Evolutionary conservation across 306 rosid species (phyloP).

Genomic region (Cucumis hystrix): DNA sequence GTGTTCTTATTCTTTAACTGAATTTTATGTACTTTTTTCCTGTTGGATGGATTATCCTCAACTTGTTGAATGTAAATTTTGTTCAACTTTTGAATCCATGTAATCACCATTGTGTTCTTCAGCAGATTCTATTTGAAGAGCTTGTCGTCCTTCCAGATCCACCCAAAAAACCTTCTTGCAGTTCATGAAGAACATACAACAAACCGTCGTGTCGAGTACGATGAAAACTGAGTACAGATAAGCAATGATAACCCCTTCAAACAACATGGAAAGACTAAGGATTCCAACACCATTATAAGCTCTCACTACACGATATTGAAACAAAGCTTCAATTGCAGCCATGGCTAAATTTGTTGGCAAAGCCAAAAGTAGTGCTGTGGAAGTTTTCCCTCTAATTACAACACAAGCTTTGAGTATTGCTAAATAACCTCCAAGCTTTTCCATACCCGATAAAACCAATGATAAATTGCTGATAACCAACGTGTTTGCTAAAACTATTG

Average conservation of each 20-base stretch:
- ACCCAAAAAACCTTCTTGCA: conserved; percentile 23
- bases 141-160: conserved; percentile 16
- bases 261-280: conserved; percentile 20
- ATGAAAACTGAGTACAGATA: conserved; percentile 63
- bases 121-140: conserved; percentile 14
- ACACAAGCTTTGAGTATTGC: conserved; percentile 66
- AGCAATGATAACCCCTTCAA: conserved; percentile 66
- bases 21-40: not conserved
- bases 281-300: conserved; percentile 22
- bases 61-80: not conserved
- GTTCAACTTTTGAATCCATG: conserved; percentile 12
- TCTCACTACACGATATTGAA: conserved; percentile 60
- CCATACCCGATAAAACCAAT: conserved; percentile 61
- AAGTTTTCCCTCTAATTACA: conserved; percentile 53
- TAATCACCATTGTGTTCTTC: conserved; percentile 22
- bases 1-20: not conserved
- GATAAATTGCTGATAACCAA: conserved; percentile 61
- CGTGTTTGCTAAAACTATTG: conserved; percentile 67
- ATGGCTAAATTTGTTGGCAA: conserved; percentile 54
- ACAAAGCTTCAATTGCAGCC: conserved; percentile 78
- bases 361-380: conserved; percentile 71
- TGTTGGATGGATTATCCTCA: not conserved
- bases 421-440: conserved; percentile 47
- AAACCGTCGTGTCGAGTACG: conserved; percentile 60
- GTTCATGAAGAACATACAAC: conserved; percentile 53